Conservation (phyloP, 2,329 filamentous ascomycete species). For the Aspergillus ochraceoroseus region DNA sequence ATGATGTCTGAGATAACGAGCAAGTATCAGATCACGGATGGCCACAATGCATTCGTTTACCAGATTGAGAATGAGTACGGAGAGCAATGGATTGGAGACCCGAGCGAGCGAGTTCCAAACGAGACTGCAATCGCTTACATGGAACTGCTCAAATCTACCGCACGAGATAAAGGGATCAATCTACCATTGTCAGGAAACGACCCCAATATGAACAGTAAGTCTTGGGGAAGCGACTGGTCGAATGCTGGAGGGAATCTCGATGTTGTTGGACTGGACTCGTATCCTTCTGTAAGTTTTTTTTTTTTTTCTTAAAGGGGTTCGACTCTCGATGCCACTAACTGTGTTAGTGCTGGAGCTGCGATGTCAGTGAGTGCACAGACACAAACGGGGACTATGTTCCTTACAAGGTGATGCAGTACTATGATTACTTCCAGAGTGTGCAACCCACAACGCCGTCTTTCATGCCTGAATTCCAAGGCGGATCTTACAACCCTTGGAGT, state of each 20-base stretch:
- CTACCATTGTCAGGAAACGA: constrained; percentile 57
- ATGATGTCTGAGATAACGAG: constrained; percentile 30
- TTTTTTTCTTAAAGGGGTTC: not conserved
- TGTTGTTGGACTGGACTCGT: constrained; percentile 29
- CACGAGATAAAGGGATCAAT: constrained; percentile 54
- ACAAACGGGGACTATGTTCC: constrained; percentile 57
- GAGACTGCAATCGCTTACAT: constrained; percentile 40
- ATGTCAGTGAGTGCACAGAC: constrained; percentile 56
- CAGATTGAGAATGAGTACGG: constrained; percentile 38
- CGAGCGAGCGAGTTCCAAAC: constrained; percentile 45
- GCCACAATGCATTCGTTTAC: constrained; percentile 27
- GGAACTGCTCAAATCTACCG: constrained; percentile 51
- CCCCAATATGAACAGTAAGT: constrained; percentile 55
- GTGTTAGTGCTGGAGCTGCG: constrained; percentile 61
- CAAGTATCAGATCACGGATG: constrained; percentile 30
- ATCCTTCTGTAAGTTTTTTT: constrained; percentile 50
- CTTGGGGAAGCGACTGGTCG: constrained; percentile 59
- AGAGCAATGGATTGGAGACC: constrained; percentile 35
- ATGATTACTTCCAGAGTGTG: constrained; percentile 45
- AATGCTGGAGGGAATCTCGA: constrained; percentile 47
- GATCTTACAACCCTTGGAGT: constrained; percentile 59
- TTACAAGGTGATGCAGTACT: constrained; percentile 49
- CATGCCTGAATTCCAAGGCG: constrained; percentile 58
- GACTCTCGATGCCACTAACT: constrained; percentile 44
- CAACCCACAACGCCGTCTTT: constrained; percentile 47